These are phyloP conservation scores for Yamadazyma diddensiae DNA, from an alignment of 1,139 yeast species.

Conservation along the genomic window DNA sequence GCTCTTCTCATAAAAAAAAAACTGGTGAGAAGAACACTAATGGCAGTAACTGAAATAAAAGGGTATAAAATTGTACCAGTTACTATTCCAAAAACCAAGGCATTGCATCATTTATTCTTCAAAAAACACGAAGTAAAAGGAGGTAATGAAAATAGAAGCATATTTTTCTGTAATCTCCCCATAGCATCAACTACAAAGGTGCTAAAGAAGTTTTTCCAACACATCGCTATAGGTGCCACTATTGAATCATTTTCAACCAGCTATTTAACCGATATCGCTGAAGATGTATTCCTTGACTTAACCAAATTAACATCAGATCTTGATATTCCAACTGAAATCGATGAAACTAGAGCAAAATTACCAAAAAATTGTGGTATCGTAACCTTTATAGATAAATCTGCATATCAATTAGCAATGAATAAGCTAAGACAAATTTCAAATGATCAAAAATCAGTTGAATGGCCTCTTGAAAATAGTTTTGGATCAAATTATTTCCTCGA, in stretches of 20 bases:
- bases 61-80: conserved; percentile 57
- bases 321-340: conserved; percentile 9
- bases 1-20: conserved; percentile 1
- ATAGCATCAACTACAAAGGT: conserved; percentile 50
- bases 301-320: conserved; percentile 61
- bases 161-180: conserved; percentile 80
- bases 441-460: conserved; percentile 20
- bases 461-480: conserved; percentile 29
- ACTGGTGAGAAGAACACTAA: conserved; percentile 6
- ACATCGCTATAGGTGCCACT: conserved; percentile 59
- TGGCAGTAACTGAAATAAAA: conserved; percentile 39
- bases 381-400: conserved; percentile 71
- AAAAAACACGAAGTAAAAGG: conserved; percentile 60
- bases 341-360: conserved; percentile 38
- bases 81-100: conserved; percentile 29
- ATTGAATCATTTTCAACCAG: conserved; percentile 48
- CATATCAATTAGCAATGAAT: conserved; percentile 63
- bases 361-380: conserved; percentile 76
- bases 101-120: conserved; percentile 51
- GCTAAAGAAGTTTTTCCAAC: conserved; percentile 57
- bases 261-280: conserved; percentile 36
- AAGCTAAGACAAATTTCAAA: conserved; percentile 52
- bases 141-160: conserved; percentile 33
- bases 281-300: conserved; percentile 58
- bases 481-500: conserved; percentile 31